Conservation (phyloP, 164 flowering plant species). For the Vitis riparia region DNA sequence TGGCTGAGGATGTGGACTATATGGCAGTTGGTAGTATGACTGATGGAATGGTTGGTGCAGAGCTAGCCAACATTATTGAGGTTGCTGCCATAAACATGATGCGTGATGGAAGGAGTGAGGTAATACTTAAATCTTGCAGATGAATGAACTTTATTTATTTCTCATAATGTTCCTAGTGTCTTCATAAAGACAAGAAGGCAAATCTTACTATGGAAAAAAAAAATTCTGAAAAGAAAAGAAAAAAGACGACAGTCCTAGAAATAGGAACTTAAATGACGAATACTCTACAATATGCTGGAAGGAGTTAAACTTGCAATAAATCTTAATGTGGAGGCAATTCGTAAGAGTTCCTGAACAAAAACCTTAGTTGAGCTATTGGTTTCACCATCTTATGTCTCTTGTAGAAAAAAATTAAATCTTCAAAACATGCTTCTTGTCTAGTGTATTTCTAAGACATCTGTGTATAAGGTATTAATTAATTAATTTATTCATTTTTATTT, state of each 20-base stretch:
- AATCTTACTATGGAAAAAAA: background rate
- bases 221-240: too few relatives aligned
- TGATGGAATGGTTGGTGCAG: slow-evolving; percentile 98
- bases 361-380: background rate
- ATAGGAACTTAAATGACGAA: background rate
- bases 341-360: background rate
- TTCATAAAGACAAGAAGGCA: background rate
- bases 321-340: background rate
- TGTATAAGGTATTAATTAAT: too few relatives aligned
- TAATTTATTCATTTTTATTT: too few relatives aligned
- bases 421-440: background rate
- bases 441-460: background rate
- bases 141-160: background rate
- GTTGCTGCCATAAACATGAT: slow-evolving; percentile 92
- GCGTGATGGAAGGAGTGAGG: slow-evolving; percentile 95
- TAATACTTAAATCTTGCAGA: slow-evolving; percentile 18
- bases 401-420: background rate
- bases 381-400: background rate
- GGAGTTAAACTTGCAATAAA: background rate
- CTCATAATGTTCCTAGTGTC: background rate
- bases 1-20: slow-evolving; percentile 96
- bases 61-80: slow-evolving; percentile 92
- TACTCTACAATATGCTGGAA: background rate
- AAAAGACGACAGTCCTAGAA: background rate
- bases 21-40: slow-evolving; percentile 87